A percentile compares a stretch with the other conserved stretches of the same genome.
phyloP scores from a whole-genome alignment of 164 flowering plant species.

The Kingdonia uniflora region DNA sequence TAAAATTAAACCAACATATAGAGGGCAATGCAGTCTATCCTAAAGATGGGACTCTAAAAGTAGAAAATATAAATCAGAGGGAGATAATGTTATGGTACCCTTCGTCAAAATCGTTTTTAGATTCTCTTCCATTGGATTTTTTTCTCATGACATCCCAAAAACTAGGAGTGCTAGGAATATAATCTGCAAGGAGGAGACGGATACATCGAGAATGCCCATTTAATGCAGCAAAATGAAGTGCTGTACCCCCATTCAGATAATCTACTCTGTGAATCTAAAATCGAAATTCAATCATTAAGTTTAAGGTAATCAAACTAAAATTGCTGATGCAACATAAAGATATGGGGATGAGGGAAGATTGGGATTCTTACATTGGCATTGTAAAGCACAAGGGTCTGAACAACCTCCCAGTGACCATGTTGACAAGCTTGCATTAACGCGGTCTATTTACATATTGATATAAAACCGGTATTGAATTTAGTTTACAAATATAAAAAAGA shows the following conservation, averaged over 20 bases:
- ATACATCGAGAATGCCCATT: conserved; percentile 90
- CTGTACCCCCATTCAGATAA: conserved; percentile 90
- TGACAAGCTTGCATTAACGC: conserved; percentile 99
- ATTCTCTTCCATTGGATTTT: conserved; percentile 20
- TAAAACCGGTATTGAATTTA: no score
- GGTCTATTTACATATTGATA: conserved; percentile 40
- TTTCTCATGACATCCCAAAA: conserved; percentile 32
- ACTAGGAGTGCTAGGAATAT: conserved; percentile 60
- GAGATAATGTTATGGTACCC: conserved; percentile 24
- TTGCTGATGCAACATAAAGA: background rate
- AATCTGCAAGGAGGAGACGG: conserved; percentile 78
- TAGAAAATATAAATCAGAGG: conserved; percentile 1
- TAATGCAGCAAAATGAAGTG: conserved; percentile 87
- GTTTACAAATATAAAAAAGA: no score
- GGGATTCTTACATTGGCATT: conserved; percentile 65
- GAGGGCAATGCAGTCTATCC: no score
- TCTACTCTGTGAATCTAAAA: conserved; percentile 78
- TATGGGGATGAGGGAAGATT: background rate
- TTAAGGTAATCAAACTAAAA: background rate
- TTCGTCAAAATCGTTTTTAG: conserved; percentile 39
- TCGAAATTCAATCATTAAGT: conserved; percentile 2
- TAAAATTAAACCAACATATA: background rate
- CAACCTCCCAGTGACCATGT: conserved; percentile 98
- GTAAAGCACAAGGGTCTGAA: conserved; percentile 64
- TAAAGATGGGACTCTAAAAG: no score